phyloP scores from a whole-genome alignment of 192 early-diverging fungal species.

The Allomyces macrogynus region DNA sequence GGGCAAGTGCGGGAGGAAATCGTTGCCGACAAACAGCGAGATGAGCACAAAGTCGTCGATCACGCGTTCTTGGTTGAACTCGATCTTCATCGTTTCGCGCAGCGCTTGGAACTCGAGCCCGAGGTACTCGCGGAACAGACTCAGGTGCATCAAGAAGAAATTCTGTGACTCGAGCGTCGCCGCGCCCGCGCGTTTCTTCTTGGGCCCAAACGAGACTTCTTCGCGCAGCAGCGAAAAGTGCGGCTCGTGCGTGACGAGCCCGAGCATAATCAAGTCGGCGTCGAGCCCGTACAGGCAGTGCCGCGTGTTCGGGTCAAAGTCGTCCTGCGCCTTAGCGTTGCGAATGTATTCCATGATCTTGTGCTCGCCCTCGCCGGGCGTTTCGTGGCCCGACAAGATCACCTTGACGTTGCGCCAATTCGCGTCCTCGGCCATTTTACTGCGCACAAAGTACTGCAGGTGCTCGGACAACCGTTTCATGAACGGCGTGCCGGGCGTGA shows the following conservation, averaged over 20 bases:
- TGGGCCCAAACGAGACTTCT: constrained; percentile 32
- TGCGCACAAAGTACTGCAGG: constrained; percentile 33
- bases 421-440: constrained; percentile 33
- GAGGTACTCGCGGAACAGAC: constrained; percentile 38
- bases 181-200: constrained; percentile 12
- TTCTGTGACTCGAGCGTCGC: constrained; percentile 20
- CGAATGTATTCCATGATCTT: constrained; percentile 47
- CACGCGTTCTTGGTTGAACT: constrained; percentile 23
- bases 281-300: constrained; percentile 34
- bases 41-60: constrained; percentile 42
- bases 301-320: constrained; percentile 25
- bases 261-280: constrained; percentile 42
- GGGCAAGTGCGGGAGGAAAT: constrained; percentile 67
- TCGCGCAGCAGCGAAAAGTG: constrained; percentile 39
- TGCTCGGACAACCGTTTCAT: constrained; percentile 37
- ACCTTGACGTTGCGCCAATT: constrained; percentile 26
- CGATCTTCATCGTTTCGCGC: constrained; percentile 10
- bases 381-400: constrained; percentile 36
- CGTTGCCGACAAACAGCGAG: constrained; percentile 37
- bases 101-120: constrained; percentile 26
- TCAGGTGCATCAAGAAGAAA: constrained; percentile 35
- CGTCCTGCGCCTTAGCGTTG: constrained; percentile 16
- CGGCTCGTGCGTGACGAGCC: constrained; percentile 36
- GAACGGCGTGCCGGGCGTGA: constrained; percentile 40
- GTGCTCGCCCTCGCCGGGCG: constrained; percentile 42